A percentile compares a stretch with the other conserved stretches of the same genome.
These are phyloP conservation scores for Davidsoniella neocaledoniae DNA, from an alignment of 2,329 filamentous ascomycete genomes.

Conservation along the genomic window DNA sequence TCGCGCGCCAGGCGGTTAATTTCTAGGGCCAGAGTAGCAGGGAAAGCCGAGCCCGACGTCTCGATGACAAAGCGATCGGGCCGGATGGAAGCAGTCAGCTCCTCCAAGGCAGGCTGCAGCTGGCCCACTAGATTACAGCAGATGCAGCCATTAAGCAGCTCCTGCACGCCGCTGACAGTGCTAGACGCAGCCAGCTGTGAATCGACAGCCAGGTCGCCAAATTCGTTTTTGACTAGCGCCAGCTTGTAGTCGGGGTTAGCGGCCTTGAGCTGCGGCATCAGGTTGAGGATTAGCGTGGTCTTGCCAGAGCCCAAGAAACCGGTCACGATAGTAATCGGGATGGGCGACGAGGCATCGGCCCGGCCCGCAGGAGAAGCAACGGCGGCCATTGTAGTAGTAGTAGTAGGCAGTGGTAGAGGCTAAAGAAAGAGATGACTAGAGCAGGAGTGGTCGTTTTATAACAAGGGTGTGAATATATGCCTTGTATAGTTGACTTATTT, in stretches of 20 bases:
- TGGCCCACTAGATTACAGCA: constrained; percentile 97
- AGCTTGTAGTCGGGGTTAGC: constrained; percentile 62
- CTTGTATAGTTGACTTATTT: too few relatives aligned
- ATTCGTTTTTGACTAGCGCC: constrained; percentile 94
- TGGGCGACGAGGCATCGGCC: constrained; percentile 29
- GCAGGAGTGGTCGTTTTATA: too few relatives aligned
- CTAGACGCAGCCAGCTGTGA: constrained; percentile 71
- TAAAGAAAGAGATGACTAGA: too few relatives aligned
- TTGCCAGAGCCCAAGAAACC: constrained; percentile 94
- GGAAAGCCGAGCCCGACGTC: constrained; percentile 76
- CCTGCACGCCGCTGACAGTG: constrained; percentile 75
- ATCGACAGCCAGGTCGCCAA: constrained; percentile 86
- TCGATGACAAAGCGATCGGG: constrained; percentile 89
- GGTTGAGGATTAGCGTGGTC: constrained; percentile 86
- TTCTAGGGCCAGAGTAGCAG: constrained; percentile 79
- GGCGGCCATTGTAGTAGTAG: neutral
- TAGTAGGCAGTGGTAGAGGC: too few relatives aligned
- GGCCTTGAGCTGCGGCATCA: constrained; percentile 75
- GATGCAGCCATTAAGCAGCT: constrained; percentile 92
- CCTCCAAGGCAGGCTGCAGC: constrained; percentile 60
- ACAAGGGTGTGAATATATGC: neutral
- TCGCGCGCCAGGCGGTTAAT: constrained; percentile 64
- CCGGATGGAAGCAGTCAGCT: constrained; percentile 38
- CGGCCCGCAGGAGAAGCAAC: neutral
- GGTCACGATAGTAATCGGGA: constrained; percentile 86